Percentiles rank a stretch among this genome's conserved stretches.
These are phyloP conservation scores for Pichia sp. DNA, from an alignment of 1,139 yeast species.

Conservation along the genomic window DNA sequence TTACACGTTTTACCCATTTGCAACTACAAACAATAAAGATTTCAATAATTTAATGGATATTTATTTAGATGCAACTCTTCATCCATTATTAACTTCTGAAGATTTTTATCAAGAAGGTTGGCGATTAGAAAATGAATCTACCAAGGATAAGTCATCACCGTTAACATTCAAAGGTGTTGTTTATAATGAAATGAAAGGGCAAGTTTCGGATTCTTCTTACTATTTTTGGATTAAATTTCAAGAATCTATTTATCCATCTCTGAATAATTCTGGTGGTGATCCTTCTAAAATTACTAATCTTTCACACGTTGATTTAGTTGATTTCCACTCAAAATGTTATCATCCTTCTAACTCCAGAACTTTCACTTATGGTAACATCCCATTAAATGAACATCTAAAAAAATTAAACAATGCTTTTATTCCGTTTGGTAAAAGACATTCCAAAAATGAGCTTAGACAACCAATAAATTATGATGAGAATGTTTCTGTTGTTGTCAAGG, in stretches of 20 bases:
- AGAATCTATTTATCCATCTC: constrained; percentile 75
- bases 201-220: constrained; percentile 82
- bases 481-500: constrained; percentile 40
- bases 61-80: constrained; percentile 79
- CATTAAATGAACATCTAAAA: constrained; percentile 54
- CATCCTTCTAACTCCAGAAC: constrained; percentile 89
- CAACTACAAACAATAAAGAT: constrained; percentile 83
- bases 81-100: constrained; percentile 68
- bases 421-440: constrained; percentile 46
- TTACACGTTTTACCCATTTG: constrained; percentile 91
- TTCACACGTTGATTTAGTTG: constrained; percentile 64
- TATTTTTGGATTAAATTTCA: constrained; percentile 79
- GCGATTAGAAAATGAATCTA: constrained; percentile 76
- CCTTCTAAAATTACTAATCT: constrained; percentile 74
- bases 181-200: constrained; percentile 98
- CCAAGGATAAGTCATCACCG: constrained; percentile 52
- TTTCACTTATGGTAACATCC: constrained; percentile 79
- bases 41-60: constrained; percentile 80
- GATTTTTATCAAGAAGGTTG: constrained; percentile 97
- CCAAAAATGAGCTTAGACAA: constrained; percentile 26
- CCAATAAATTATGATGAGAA: constrained; percentile 40
- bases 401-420: constrained; percentile 49
- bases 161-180: constrained; percentile 89
- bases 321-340: constrained; percentile 67
- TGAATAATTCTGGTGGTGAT: constrained; percentile 93